phyloP scores from a whole-genome alignment of 352 stramenopile genomes.

The Paralagenidium karlingii region DNA sequence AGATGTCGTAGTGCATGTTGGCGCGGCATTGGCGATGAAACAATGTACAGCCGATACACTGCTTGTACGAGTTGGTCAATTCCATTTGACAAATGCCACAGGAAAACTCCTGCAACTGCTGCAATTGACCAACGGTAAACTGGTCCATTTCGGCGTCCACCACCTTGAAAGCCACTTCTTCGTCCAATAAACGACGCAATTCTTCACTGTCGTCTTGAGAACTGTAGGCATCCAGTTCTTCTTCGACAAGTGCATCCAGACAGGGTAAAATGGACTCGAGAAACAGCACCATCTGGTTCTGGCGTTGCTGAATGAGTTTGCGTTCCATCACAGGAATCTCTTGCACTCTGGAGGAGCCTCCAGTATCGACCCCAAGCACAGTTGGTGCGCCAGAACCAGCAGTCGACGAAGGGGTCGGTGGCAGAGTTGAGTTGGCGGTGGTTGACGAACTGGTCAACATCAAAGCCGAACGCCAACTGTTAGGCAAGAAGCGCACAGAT shows the following conservation, averaged over 20 bases:
- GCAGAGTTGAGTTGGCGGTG: no score
- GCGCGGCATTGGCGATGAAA: slow-evolving; percentile 37
- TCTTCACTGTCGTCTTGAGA: slow-evolving; percentile 58
- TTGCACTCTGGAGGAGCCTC: no score
- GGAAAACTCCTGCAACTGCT: slow-evolving; percentile 44
- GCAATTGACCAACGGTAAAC: no score
- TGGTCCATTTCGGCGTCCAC: slow-evolving; percentile 40
- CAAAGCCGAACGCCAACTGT: no score
- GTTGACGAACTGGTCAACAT: no score
- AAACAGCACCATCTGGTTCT: slow-evolving; percentile 73
- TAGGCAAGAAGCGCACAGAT: no score
- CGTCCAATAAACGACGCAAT: slow-evolving; percentile 61
- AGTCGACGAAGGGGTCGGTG: no score
- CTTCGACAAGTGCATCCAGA: slow-evolving; percentile 61
- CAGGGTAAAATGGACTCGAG: slow-evolving; percentile 69
- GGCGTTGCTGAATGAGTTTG: slow-evolving; percentile 38
- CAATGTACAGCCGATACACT: slow-evolving; percentile 65
- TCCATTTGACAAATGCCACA: slow-evolving; percentile 58
- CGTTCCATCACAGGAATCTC: slow-evolving; percentile 45
- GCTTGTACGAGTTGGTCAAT: slow-evolving; percentile 80
- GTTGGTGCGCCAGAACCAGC: no score
- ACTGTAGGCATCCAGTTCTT: slow-evolving; percentile 49
- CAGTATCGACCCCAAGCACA: no score
- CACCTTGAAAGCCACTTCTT: slow-evolving; percentile 56
- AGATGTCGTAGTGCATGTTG: slow-evolving; percentile 45